phyloP scores from a whole-genome alignment of 148 eudicot species.

The Polygonum aviculare region DNA sequence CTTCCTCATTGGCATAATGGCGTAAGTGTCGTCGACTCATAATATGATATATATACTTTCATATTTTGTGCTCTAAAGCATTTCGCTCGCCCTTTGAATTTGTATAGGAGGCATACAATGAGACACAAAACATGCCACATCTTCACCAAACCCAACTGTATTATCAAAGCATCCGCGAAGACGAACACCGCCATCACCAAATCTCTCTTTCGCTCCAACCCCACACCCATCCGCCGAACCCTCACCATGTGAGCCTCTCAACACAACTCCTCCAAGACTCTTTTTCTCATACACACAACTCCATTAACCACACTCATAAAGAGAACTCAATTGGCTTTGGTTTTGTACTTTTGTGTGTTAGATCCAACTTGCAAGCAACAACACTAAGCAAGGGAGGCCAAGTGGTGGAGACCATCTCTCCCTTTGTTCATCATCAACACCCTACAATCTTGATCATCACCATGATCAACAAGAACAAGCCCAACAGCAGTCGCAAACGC shows the following conservation, averaged over 20 bases:
- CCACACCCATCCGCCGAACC: constrained; percentile 17
- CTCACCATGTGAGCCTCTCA: constrained; percentile 28
- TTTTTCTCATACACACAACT: not conserved
- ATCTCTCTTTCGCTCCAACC: not conserved
- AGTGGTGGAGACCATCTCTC: constrained; percentile 11
- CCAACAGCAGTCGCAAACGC: constrained; percentile 43
- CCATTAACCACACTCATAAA: not conserved
- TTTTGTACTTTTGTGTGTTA: constrained; percentile 8
- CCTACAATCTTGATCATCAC: not conserved
- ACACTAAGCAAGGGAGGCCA: constrained; percentile 25
- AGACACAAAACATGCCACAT: constrained; percentile 47
- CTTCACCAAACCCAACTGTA: constrained; percentile 55
- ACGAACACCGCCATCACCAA: not conserved
- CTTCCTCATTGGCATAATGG: too few relatives aligned
- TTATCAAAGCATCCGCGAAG: constrained; percentile 20
- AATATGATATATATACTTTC: not conserved
- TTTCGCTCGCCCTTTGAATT: not conserved
- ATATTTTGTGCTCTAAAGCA: not conserved
- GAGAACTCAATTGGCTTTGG: too few relatives aligned
- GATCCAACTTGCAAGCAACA: constrained; percentile 51
- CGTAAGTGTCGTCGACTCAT: too few relatives aligned
- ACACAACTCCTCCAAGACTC: not conserved
- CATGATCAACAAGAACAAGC: constrained; percentile 13
- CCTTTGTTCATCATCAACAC: not conserved
- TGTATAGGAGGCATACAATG: constrained; percentile 29